Evolutionary conservation across 148 eudicot species (phyloP).

Genomic region (Polygonum aviculare): DNA sequence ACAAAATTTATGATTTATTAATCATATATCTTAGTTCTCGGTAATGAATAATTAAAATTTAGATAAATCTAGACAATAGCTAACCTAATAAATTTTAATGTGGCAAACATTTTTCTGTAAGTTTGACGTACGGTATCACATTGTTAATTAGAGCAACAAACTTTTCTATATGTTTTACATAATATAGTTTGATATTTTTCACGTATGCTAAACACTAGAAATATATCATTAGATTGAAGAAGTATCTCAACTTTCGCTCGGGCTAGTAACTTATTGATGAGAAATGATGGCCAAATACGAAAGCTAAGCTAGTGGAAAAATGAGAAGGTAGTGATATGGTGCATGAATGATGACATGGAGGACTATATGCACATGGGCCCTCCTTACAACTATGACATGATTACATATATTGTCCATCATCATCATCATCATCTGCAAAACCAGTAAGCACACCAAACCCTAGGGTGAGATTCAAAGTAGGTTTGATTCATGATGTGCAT

Average conservation of each 20-base stretch:
- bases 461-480: neutral
- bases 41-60: too few species aligned
- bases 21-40: too few species aligned
- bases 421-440: constrained; percentile 9
- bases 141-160: too few species aligned
- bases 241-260: neutral
- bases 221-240: neutral
- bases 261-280: neutral
- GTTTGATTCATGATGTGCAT: constrained; percentile 4
- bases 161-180: too few species aligned
- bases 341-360: constrained; percentile 6
- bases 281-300: constrained; percentile 1
- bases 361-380: constrained; percentile 8
- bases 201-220: neutral
- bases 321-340: constrained; percentile 9
- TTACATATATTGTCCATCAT: neutral
- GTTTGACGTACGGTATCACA: too few species aligned
- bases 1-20: too few species aligned
- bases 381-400: neutral
- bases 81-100: too few species aligned
- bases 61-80: too few species aligned
- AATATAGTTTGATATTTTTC: neutral
- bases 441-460: neutral
- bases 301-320: neutral
- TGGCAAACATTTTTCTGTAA: too few species aligned